Percentiles rank a stretch among this genome's conserved stretches.
phyloP scores from a whole-genome alignment of 2,329 filamentous ascomycete species.

The Paecilomyces sp. region DNA sequence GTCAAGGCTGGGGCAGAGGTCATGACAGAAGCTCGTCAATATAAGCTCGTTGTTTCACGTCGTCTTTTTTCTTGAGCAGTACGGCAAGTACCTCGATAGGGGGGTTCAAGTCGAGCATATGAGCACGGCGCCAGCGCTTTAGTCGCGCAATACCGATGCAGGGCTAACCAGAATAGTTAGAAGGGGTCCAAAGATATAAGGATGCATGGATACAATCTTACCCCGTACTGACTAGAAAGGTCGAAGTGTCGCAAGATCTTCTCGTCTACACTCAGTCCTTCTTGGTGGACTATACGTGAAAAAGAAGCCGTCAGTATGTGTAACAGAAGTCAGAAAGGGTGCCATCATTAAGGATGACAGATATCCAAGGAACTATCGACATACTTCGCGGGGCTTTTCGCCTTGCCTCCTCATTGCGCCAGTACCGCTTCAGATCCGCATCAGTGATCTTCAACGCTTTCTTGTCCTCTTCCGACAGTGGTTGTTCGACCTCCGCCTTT shows the following conservation, averaged over 20 bases:
- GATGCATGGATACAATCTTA: conserved; percentile 44
- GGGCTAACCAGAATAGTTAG: conserved; percentile 50
- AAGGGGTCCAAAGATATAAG: neutral
- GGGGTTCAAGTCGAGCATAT: conserved; percentile 73
- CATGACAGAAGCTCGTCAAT: conserved; percentile 36
- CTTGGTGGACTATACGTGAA: conserved; percentile 58
- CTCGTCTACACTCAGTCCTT: conserved; percentile 64
- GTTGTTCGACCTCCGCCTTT: conserved; percentile 34
- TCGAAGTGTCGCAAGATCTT: conserved; percentile 91
- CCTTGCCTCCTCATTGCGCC: conserved; percentile 63
- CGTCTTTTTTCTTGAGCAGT: conserved; percentile 53
- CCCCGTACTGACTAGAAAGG: conserved; percentile 82
- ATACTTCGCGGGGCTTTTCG: conserved; percentile 55
- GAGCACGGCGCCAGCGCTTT: conserved; percentile 81
- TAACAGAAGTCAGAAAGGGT: neutral
- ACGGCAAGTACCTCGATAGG: conserved; percentile 87
- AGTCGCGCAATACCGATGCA: conserved; percentile 76
- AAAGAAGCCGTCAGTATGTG: neutral
- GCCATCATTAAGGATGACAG: neutral
- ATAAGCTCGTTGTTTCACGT: conserved; percentile 58
- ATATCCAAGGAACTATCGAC: conserved; percentile 4
- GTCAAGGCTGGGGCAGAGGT: conserved; percentile 1
- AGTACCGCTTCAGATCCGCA: conserved; percentile 68
- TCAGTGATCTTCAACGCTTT: conserved; percentile 59
- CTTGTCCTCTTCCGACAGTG: conserved; percentile 25